Evolutionary conservation across 805 yeast genomes (phyloP), one percentile per base, ranked within the genome.

Genomic region (Kuraishia ogatae): DNA sequence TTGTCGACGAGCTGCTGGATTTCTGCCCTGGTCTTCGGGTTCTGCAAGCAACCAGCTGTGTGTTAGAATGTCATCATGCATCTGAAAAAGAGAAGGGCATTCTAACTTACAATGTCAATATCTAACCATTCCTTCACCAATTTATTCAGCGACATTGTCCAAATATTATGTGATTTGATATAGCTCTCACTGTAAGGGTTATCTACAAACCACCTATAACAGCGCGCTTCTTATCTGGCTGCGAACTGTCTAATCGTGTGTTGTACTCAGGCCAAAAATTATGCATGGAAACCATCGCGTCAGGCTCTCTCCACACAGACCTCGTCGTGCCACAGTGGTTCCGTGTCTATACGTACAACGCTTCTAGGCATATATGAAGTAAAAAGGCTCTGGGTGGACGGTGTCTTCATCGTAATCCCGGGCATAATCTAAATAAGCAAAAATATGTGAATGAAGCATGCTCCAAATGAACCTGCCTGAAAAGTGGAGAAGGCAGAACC

Each of bases 1-100:
- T 59, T 56, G 1, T 64, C 63, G 15, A 75, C 73, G 6, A 89
- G 73, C 1, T 66, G 61, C 20, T 64, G 57, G 46, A 89, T 83
- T 64, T 89, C 87, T 3, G 72, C 58, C 50, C 84, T 72, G 1
- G 96, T 82, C 0, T 19, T 50, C 1, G 66, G 62, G 50, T 70
- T 65, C 59, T 57, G 19, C 2, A 17, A n/a, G 19, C 13, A 6
- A 26, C 29, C 29, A 26, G 8, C 10, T 26, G 29, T 26, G 39
- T 24, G 39, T 23, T 20, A 47, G 47, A n/a, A 50, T 17, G 20
- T 15, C 39, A 11, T 6, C 29, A 26, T 26, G 10, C 29, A 26
- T 26, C 29, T 26, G 29, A 10, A 26, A 26, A 10, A 56, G 2
- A 20, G 21, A 29, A 8, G 20, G 17, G 47, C 23, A 26, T 19